Base-by-base conservation (phyloP, 352 stramenopile genomes). In the Thalassiosira pacifica region DNA sequence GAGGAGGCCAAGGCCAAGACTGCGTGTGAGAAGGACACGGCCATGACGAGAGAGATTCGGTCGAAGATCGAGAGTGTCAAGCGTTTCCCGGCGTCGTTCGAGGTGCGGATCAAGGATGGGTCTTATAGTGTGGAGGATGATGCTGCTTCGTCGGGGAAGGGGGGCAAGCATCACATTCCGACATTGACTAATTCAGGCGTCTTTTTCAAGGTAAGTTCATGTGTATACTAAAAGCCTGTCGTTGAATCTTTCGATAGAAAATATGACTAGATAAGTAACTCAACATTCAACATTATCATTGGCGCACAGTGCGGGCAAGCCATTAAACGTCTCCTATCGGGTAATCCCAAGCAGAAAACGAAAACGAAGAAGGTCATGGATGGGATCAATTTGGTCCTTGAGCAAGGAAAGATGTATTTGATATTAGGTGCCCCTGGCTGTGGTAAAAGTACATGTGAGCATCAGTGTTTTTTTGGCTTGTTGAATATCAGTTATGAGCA, bases 391-490 rank as follows among this genome's bases (percentile, higher is more conserved):
- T 83, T 93, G 6, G 52, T 74, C 40, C 83, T 95, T 48, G 64
- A 89, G 66, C 76, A 82, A 26, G 79, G 88, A 18, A 93, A 92
- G 40, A 90, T 92, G 69, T 94, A 93, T 76, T 83, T 95, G 16
- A 72, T 95, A 2, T 68, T 95, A 3, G 91, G 90, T 29, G 78
- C 83, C 31, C 92, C 92, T 13, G 83, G 89, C n/a, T 86, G 60
- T 66, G 90, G 90, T 3, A 94, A 94, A 70, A 74, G 61, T 74
- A 69, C 71, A 64, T 26, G 71, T 79, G 61, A 79, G 57, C 24
- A 11, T 32, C 19, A 27, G 2, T 18, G n/a, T 42, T n/a, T 10
- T 5, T 34, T 2, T 32, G 24, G 16, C 26, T 61, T 40, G 37
- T 24, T 26, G 18, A 6, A 18, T 19, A 45, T n/a, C 1, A 59